Percentiles rank a stretch among this genome's conserved stretches.
These are phyloP conservation scores for Fusarium scirpi DNA, from an alignment of 2,329 filamentous ascomycete genomes.

Conservation along the genomic window DNA sequence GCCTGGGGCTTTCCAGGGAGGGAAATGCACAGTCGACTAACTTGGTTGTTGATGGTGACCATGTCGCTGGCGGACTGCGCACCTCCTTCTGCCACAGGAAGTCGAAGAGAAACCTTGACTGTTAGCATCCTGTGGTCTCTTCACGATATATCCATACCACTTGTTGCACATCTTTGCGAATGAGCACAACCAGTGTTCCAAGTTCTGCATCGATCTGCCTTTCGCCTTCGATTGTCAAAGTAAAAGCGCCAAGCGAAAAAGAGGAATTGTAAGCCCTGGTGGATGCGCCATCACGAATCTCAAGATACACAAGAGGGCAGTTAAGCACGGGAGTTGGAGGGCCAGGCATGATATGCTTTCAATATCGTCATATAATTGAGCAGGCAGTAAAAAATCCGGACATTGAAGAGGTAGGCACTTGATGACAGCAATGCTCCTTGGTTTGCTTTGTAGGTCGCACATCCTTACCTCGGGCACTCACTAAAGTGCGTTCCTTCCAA, in stretches of 20 bases:
- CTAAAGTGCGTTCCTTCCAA: background rate
- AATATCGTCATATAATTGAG: background rate
- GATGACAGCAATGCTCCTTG: background rate
- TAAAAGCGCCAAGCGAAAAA: constrained; percentile 39
- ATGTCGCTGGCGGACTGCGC: constrained; percentile 24
- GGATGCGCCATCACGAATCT: constrained; percentile 44
- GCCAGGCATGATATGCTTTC: constrained; percentile 40
- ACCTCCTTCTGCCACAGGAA: constrained; percentile 44
- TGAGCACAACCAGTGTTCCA: constrained; percentile 44
- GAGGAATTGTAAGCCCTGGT: constrained; percentile 41
- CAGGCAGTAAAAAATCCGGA: background rate
- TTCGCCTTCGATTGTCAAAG: constrained; percentile 48
- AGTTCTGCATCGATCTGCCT: constrained; percentile 18
- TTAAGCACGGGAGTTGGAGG: constrained; percentile 48
- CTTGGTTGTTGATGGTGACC: constrained; percentile 39
- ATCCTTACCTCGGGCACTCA: background rate
- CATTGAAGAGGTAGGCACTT: background rate
- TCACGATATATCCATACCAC: constrained; percentile 40
- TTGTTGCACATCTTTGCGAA: constrained; percentile 40
- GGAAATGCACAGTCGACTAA: constrained; percentile 43
- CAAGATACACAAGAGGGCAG: constrained; percentile 49
- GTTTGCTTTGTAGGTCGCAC: background rate
- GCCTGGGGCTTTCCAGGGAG: constrained; percentile 44
- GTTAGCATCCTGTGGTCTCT: constrained; percentile 1
- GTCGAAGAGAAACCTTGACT: constrained; percentile 48